These are phyloP conservation scores for Geosmithia putterillii DNA, from an alignment of 2,329 filamentous ascomycete genomes.

Conservation along the genomic window DNA sequence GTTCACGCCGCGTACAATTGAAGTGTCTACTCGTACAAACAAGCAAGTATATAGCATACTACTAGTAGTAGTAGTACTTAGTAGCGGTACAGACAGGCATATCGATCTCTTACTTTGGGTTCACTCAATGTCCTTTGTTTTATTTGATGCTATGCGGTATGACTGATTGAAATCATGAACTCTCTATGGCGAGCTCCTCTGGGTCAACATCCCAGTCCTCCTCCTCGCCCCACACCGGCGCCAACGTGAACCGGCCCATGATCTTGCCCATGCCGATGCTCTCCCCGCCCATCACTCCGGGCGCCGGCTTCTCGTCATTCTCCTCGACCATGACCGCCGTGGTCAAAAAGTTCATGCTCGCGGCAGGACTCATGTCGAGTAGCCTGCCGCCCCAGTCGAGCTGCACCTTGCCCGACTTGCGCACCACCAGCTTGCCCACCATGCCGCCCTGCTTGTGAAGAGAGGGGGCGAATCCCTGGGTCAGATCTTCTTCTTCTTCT, in stretches of 20 bases:
- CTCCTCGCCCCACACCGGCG: constrained; percentile 45
- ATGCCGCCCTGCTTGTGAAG: constrained; percentile 39
- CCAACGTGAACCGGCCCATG: constrained; percentile 48
- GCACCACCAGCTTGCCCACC: constrained; percentile 47
- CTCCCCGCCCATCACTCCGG: constrained; percentile 29
- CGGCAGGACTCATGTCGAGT: constrained; percentile 37
- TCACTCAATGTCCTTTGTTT: too few relatives aligned
- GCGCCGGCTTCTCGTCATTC: constrained; percentile 36
- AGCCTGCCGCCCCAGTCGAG: constrained; percentile 49
- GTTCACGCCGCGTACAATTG: too few relatives aligned
- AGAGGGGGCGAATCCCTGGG: constrained; percentile 22
- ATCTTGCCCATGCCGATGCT: constrained; percentile 52
- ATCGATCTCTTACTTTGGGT: too few relatives aligned
- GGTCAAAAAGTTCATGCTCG: constrained; percentile 43
- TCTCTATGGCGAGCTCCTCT: constrained; percentile 15
- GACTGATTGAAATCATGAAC: too few relatives aligned
- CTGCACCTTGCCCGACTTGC: constrained; percentile 49
- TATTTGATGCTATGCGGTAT: too few relatives aligned
- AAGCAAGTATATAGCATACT: too few relatives aligned
- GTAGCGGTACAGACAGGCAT: too few relatives aligned
- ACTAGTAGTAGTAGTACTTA: too few relatives aligned
- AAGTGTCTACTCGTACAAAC: too few relatives aligned
- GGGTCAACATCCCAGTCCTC: constrained; percentile 38
- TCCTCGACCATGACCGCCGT: constrained; percentile 48
- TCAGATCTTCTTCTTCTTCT: constrained; percentile 14